Percentiles rank a stretch among this genome's conserved stretches.
phyloP scores from a whole-genome alignment of 2,329 filamentous ascomycete genomes.

The Cercospora janseana region DNA sequence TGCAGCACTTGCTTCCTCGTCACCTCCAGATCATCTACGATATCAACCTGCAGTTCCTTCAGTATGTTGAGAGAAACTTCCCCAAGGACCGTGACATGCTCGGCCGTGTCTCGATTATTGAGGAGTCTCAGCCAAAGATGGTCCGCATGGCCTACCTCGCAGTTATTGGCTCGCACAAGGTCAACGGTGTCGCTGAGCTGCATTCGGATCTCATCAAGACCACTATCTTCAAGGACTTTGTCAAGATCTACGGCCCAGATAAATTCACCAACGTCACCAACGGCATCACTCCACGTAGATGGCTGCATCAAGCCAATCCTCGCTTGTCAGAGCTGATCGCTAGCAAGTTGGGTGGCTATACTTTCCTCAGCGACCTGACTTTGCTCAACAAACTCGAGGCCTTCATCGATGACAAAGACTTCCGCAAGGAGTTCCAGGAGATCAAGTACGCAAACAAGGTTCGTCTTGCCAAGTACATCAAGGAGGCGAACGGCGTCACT shows the following conservation, averaged over 20 bases:
- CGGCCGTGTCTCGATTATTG: constrained; percentile 87
- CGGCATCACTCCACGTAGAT: constrained; percentile 90
- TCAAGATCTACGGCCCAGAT: constrained; percentile 88
- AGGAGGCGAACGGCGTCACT: constrained; percentile 70
- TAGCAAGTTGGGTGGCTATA: constrained; percentile 77
- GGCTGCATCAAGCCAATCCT: constrained; percentile 97
- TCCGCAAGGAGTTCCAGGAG: constrained; percentile 91
- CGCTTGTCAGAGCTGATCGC: constrained; percentile 88
- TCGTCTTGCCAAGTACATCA: constrained; percentile 86
- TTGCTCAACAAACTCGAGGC: constrained; percentile 80
- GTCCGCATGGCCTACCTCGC: constrained; percentile 95
- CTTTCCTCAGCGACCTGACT: constrained; percentile 88
- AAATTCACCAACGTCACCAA: constrained; percentile 99
- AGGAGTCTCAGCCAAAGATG: constrained; percentile 96
- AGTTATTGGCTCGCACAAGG: constrained; percentile 96
- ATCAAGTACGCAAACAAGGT: constrained; percentile 98
- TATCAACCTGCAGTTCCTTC: constrained; percentile 92
- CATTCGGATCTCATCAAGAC: constrained; percentile 98
- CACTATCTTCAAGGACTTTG: constrained; percentile 99
- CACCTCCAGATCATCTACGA: constrained; percentile 93
- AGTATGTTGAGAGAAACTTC: constrained; percentile 84
- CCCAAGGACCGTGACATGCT: constrained; percentile 87
- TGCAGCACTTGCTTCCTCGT: constrained; percentile 89
- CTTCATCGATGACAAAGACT: constrained; percentile 80
- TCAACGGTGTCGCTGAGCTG: constrained; percentile 95